A percentile compares a stretch with the other conserved stretches of the same genome.
These are phyloP conservation scores for Thinopyrum obtusiflorum DNA, from an alignment of 202 grass and related monocot genomes.

Conservation along the genomic window DNA sequence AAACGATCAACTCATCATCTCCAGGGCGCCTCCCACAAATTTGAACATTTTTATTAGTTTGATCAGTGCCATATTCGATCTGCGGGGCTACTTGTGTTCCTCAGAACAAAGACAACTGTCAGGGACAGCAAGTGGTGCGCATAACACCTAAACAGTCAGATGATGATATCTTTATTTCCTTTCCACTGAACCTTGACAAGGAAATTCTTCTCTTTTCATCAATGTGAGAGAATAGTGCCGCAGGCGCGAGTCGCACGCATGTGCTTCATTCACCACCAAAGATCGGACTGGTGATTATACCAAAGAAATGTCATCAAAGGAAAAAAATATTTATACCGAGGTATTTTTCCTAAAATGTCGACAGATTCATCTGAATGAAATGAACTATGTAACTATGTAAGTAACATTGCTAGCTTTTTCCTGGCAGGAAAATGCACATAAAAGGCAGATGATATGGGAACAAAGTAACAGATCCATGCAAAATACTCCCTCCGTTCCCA, in stretches of 20 bases:
- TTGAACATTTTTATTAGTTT: background rate
- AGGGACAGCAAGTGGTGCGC: background rate
- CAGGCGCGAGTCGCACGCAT: background rate
- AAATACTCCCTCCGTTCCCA: no score
- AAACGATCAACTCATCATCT: background rate
- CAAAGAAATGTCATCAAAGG: background rate
- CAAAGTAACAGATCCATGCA: background rate
- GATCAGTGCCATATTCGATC: background rate
- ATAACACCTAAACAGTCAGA: background rate
- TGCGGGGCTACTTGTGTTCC: background rate
- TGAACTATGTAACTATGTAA: background rate
- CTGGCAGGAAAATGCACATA: background rate
- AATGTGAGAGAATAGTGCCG: background rate
- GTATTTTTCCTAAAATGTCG: background rate
- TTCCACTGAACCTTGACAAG: background rate
- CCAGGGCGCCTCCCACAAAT: background rate
- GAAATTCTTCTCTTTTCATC: background rate
- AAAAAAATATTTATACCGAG: background rate
- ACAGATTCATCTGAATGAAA: constrained; percentile 6
- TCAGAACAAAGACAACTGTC: background rate
- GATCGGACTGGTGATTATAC: background rate
- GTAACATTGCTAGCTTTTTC: background rate
- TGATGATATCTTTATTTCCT: background rate
- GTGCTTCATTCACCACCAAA: background rate
- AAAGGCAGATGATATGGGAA: background rate